Base-by-base conservation (phyloP, 805 yeast genomes). In the Candida cerambycidarum region DNA sequence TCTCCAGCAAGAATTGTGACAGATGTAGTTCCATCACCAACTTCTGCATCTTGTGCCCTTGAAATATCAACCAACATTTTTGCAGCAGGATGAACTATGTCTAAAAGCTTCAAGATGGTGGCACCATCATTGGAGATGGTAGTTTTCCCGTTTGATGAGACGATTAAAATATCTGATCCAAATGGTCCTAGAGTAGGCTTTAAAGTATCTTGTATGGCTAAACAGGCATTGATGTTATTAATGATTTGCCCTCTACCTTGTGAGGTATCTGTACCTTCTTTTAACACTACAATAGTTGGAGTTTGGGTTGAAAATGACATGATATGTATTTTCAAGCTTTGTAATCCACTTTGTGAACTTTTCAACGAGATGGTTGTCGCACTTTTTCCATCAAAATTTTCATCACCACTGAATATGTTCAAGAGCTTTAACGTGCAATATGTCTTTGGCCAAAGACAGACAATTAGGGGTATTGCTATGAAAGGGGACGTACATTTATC, bases 81-180 rank as follows among this genome's bases (percentile, higher is more conserved):
- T 44, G 99, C 99, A 9, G 99, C 99, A 8, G 99, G 99, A 58
- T 93, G 99, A 18, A 93, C 97, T 43, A 93, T 95, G 59, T 93
- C 99, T 52, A 93, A 69, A 44, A 93, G 74, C 61, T 85, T 88
- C 62, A 93, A 73, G 55, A 93, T 92, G 2, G 99, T 93, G 31
- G 99, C 99, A 53, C 99, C 99, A 62, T 93, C 99, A 64, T 93
- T 93, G 32, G 99, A 92, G 52, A 93, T 90, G 16, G 98, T 93
- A 37, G 98, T 88, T 55, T 79, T 83, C 42, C 95, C 96, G 56
- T 78, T 80, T 13, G 83, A 76, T 33, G 83, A 81, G 31, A 92
- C 97, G 57, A 93, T 82, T 60, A 93, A 73, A 51, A 92, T 90
- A 67, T 93, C 99, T 25, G 96, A 87, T 18, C 99, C 99, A 55